Evolutionary conservation across 2,329 filamentous ascomycete genomes (phyloP).

Genomic region (Curvularia sp.): DNA sequence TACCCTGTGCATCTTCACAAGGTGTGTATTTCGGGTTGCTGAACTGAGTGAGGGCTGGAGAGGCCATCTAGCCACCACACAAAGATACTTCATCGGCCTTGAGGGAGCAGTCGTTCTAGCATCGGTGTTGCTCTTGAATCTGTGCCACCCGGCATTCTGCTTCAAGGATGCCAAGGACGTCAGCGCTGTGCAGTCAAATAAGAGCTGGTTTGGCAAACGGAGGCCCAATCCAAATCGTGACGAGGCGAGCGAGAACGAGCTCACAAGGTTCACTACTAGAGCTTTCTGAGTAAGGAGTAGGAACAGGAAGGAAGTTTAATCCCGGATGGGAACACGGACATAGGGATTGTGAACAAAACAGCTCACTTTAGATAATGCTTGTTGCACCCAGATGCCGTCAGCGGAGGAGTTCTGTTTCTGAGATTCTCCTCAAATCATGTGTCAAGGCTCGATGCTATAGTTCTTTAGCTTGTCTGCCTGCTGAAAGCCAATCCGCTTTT

Average conservation of each 20-base stretch:
- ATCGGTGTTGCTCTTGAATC: slow-evolving; percentile 45
- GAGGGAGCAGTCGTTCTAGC: slow-evolving; percentile 46
- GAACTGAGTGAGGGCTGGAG: slow-evolving; percentile 70
- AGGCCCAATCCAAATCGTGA: background rate
- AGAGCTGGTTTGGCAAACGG: background rate
- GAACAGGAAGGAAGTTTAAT: background rate
- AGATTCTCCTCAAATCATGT: background rate
- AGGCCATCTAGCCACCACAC: slow-evolving; percentile 61
- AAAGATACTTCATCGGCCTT: slow-evolving; percentile 50
- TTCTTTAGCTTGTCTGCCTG: background rate
- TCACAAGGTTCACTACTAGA: slow-evolving; percentile 1
- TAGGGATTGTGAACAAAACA: too few species aligned
- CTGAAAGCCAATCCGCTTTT: background rate
- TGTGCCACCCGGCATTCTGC: slow-evolving; percentile 49
- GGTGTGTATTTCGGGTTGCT: slow-evolving; percentile 70
- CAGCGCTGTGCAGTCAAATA: slow-evolving; percentile 10
- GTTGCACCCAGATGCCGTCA: too few species aligned
- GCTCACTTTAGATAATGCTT: background rate
- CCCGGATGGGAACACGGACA: too few species aligned
- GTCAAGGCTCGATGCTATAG: background rate
- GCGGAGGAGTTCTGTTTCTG: background rate
- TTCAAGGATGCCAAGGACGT: slow-evolving; percentile 41
- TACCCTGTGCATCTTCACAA: slow-evolving; percentile 68
- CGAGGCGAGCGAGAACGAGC: slow-evolving; percentile 19
- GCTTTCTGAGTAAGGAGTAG: background rate